These are phyloP conservation scores for Cytospora paraplurivora DNA, from an alignment of 2,329 filamentous ascomycete genomes.

Conservation along the genomic window DNA sequence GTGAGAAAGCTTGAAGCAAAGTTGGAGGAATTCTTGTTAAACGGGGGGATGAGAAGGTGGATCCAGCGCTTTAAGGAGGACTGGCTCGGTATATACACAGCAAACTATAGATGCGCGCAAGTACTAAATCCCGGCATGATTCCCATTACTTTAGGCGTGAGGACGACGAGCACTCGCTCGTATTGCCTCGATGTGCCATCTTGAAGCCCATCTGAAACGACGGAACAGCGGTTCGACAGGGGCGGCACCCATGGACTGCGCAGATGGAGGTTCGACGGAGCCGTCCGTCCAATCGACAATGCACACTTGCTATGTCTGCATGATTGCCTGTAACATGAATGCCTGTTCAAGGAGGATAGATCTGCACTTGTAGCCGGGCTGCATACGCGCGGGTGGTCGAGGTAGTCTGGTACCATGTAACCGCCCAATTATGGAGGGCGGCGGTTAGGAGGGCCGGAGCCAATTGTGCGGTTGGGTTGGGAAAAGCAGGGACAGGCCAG, in stretches of 20 bases:
- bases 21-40: conserved; percentile 24
- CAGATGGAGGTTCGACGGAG: conserved; percentile 8
- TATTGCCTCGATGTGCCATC: conserved; percentile 28
- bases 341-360: conserved; percentile 4
- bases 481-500: not conserved
- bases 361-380: conserved; percentile 16
- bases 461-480: not conserved
- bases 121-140: conserved; percentile 17
- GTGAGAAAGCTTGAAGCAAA: conserved; percentile 26
- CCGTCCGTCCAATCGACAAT: conserved; percentile 10
- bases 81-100: conserved; percentile 13
- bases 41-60: conserved; percentile 19
- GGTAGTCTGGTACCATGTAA: conserved; percentile 15
- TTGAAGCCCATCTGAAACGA: conserved; percentile 38
- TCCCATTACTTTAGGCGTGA: conserved; percentile 7
- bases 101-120: conserved; percentile 23
- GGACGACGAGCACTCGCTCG: conserved; percentile 1
- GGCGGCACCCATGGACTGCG: conserved; percentile 16
- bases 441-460: conserved; percentile 22
- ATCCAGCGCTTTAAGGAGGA: conserved; percentile 19
- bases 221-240: conserved; percentile 22
- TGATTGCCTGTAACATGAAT: conserved; percentile 11
- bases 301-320: conserved; percentile 8
- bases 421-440: conserved; percentile 15
- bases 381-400: conserved; percentile 13